Evolutionary conservation across 108 stramenopile species (phyloP).

Genomic region (Mayamaea pseudoterrestris): DNA sequence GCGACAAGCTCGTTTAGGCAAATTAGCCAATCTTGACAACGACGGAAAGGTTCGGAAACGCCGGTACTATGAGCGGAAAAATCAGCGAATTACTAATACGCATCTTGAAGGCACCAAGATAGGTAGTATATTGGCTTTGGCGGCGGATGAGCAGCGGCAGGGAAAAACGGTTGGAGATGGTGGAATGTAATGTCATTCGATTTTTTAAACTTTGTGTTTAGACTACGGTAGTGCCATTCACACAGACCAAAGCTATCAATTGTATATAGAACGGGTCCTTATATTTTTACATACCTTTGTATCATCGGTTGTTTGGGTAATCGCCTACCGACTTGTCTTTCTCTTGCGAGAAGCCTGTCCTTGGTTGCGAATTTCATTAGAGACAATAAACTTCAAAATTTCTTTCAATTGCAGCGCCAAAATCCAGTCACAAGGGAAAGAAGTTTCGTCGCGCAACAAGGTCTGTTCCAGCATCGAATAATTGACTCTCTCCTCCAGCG

Average conservation of each 20-base stretch:
- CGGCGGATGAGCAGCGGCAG: slow-evolving; percentile 61
- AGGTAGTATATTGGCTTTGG: slow-evolving; percentile 51
- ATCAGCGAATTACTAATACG: slow-evolving; percentile 78
- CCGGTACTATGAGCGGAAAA: slow-evolving; percentile 73
- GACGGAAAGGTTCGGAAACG: slow-evolving; percentile 80
- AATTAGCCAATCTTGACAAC: slow-evolving; percentile 60
- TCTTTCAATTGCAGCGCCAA: no score
- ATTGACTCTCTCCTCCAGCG: no score
- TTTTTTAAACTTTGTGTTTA: background rate
- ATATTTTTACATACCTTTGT: background rate
- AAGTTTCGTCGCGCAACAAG: no score
- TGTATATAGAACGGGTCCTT: background rate
- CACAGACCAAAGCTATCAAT: background rate
- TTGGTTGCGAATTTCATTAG: no score
- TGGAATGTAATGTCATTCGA: slow-evolving; percentile 48
- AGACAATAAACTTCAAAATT: no score
- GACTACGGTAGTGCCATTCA: background rate
- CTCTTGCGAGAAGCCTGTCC: no score
- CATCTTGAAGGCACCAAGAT: slow-evolving; percentile 76
- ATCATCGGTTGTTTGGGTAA: no score
- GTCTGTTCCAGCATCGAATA: no score
- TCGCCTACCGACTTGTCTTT: no score
- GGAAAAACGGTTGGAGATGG: slow-evolving; percentile 80
- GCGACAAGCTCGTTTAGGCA: slow-evolving; percentile 50
- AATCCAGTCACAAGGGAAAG: no score